Conservation (phyloP, 257 asterid species). For the Penstemon newberryi region DNA sequence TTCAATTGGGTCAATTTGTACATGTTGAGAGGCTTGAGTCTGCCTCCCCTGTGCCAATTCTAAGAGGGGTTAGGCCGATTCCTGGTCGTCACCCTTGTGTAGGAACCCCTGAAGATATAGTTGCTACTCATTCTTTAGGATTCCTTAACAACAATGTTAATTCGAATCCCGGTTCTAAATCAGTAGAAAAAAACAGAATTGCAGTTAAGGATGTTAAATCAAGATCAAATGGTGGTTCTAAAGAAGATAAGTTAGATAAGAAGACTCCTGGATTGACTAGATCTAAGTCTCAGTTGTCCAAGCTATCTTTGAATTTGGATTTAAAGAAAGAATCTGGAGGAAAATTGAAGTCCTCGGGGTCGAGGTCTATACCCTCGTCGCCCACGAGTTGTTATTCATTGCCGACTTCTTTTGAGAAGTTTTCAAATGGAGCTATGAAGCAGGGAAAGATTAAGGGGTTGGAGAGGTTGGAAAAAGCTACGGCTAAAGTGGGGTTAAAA, state of each 20-base stretch:
- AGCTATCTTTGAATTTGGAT: constrained; percentile 56
- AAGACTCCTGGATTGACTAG: constrained; percentile 56
- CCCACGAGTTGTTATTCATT: constrained; percentile 93
- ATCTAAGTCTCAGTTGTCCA: constrained; percentile 84
- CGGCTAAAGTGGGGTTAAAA: constrained; percentile 43
- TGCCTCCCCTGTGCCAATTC: constrained; percentile 93
- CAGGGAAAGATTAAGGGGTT: constrained; percentile 74
- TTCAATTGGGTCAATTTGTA: constrained; percentile 89
- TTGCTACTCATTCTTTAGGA: constrained; percentile 83
- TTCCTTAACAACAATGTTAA: constrained; percentile 61
- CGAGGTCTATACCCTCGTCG: constrained; percentile 93
- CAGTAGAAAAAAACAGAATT: constrained; percentile 39
- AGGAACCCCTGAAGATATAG: constrained; percentile 92
- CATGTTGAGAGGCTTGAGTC: constrained; percentile 93
- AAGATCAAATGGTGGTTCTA: constrained; percentile 43
- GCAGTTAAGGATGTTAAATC: constrained; percentile 50
- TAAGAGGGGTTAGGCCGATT: constrained; percentile 76
- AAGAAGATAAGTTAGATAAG: constrained; percentile 55
- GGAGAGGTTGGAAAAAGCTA: constrained; percentile 68
- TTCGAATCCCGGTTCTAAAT: constrained; percentile 46
- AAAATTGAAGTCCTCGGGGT: constrained; percentile 60
- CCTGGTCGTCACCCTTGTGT: constrained; percentile 98
- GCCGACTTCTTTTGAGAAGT: constrained; percentile 94
- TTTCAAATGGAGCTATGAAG: constrained; percentile 73
- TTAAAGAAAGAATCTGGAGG: constrained; percentile 59